phyloP scores from a whole-genome alignment of 306 rosid species.

The Sophora flavescens region DNA sequence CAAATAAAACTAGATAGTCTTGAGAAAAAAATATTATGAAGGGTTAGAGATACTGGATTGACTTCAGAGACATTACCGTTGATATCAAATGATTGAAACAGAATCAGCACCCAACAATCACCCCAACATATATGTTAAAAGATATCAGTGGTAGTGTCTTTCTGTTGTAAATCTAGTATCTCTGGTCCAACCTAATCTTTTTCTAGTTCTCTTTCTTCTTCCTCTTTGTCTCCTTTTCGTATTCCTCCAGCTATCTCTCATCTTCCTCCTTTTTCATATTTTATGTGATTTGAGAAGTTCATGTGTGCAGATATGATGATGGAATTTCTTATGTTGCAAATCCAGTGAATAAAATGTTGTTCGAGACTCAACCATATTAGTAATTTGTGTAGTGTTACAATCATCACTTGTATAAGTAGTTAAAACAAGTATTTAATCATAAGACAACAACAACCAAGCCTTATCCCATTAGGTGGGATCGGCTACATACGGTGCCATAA shows the following conservation, averaged over 20 bases:
- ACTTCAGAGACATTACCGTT: neutral
- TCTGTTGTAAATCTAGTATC: neutral
- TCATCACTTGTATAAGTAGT: neutral
- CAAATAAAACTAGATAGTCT: neutral
- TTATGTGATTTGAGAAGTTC: too few relatives aligned
- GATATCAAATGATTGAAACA: neutral
- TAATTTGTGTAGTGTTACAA: neutral
- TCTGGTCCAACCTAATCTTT: neutral
- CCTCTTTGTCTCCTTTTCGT: neutral
- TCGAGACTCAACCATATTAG: neutral
- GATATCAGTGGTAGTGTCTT: neutral
- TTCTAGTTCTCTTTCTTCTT: neutral
- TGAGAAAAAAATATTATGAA: neutral
- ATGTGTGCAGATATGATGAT: neutral
- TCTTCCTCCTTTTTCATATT: too few relatives aligned
- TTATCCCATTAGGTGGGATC: too few relatives aligned
- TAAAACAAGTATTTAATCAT: neutral
- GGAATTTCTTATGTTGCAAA: neutral
- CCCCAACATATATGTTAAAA: neutral
- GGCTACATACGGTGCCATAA: too few relatives aligned
- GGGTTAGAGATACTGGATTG: neutral
- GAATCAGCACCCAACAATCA: neutral
- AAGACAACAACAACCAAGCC: too few relatives aligned
- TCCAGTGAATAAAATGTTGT: neutral
- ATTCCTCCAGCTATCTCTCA: neutral